These are phyloP conservation scores for Eucalyptus pauciflora DNA, from an alignment of 345 rosid genomes.

Conservation along the genomic window DNA sequence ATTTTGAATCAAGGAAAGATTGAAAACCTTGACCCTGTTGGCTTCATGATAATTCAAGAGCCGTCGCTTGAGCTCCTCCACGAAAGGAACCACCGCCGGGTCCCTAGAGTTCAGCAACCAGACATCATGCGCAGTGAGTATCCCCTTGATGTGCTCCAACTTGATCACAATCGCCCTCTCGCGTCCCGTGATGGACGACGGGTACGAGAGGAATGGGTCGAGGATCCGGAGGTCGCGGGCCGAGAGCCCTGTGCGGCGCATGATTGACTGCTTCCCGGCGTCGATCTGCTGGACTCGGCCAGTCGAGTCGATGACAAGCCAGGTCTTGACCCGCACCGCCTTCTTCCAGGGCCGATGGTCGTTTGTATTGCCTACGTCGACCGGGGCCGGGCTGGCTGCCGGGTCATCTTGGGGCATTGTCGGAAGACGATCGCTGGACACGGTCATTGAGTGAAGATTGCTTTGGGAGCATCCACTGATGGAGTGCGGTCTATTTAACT, in stretches of 20 bases:
- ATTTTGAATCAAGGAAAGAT: neutral
- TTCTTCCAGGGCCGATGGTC: neutral
- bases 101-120: conserved; percentile 66
- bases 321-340: neutral
- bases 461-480: neutral
- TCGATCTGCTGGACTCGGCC: neutral
- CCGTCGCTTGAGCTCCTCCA: conserved; percentile 59
- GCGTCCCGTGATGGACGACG: neutral
- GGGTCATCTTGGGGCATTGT: neutral
- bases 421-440: neutral
- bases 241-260: neutral
- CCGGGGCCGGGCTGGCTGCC: neutral
- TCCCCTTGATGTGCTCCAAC: neutral
- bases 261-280: neutral
- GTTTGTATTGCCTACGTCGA: neutral
- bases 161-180: neutral
- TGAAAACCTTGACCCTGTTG: conserved; percentile 38
- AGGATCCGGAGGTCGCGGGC: neutral
- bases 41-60: conserved; percentile 47
- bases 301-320: neutral
- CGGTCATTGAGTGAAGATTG: neutral
- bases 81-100: conserved; percentile 72
- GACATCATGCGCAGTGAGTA: neutral
- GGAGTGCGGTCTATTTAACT: neutral
- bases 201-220: neutral